Conservation (phyloP, 176 grass and related monocot species). For the Miscanthus lutarioriparius region DNA sequence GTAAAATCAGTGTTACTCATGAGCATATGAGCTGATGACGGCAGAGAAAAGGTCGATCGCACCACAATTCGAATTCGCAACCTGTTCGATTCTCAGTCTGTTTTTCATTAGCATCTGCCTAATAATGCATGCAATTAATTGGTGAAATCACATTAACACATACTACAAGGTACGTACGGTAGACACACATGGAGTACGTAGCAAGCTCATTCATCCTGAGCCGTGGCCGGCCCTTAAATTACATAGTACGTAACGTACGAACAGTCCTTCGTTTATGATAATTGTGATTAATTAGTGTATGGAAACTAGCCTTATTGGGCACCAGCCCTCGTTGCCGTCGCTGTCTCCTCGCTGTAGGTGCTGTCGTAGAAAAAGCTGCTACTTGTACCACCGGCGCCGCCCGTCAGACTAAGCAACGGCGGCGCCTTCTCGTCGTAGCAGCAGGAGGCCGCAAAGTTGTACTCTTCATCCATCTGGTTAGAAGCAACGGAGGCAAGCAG, state of each 20-base stretch:
- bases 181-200: not conserved
- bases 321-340: not conserved
- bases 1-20: no score
- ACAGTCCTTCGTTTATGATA: not conserved
- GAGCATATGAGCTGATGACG: no score
- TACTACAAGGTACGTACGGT: not conserved
- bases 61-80: not conserved
- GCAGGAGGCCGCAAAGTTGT: not conserved
- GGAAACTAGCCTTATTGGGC: not conserved
- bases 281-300: not conserved
- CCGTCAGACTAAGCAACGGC: not conserved
- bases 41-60: not conserved
- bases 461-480: conserved; percentile 4
- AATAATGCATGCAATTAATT: not conserved
- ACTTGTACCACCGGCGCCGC: not conserved
- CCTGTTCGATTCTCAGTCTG: not conserved
- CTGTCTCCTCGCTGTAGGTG: not conserved
- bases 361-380: not conserved
- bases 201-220: not conserved
- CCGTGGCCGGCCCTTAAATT: not conserved
- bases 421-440: not conserved
- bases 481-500: conserved; percentile 19
- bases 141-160: not conserved
- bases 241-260: not conserved
- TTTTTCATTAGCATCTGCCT: not conserved